phyloP scores from a whole-genome alignment of 805 yeast species.

The Kazachstania viticola region DNA sequence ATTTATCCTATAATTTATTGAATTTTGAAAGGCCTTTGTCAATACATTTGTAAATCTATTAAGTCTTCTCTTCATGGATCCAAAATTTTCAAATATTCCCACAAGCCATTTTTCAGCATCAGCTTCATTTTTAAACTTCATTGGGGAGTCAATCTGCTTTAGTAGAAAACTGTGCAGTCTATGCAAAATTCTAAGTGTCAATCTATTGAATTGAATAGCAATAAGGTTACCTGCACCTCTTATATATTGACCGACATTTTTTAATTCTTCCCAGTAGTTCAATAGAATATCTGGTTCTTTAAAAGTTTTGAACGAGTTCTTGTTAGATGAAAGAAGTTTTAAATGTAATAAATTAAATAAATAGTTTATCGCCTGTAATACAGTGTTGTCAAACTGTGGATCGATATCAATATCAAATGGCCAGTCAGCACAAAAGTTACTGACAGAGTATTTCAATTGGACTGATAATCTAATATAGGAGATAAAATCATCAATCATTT shows the following conservation, averaged over 20 bases:
- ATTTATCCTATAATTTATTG: constrained; percentile 48
- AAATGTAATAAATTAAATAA: constrained; percentile 59
- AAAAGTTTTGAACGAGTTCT: constrained; percentile 64
- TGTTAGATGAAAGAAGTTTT: constrained; percentile 69
- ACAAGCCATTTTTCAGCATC: constrained; percentile 55
- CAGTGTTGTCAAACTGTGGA: constrained; percentile 49
- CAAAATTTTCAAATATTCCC: constrained; percentile 57
- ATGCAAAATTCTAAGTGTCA: constrained; percentile 57
- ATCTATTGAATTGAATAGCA: constrained; percentile 58
- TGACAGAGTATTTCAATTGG: constrained; percentile 56
- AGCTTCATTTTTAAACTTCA: constrained; percentile 27
- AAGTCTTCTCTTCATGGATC: constrained; percentile 69
- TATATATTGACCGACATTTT: constrained; percentile 62
- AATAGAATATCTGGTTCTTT: constrained; percentile 88
- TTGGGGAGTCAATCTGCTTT: constrained; percentile 59
- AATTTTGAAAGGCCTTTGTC: constrained; percentile 61
- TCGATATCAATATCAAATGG: constrained; percentile 54
- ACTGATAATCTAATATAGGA: constrained; percentile 66
- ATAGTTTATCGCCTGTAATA: constrained; percentile 63
- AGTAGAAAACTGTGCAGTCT: constrained; percentile 61
- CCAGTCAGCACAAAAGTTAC: constrained; percentile 57
- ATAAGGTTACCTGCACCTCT: constrained; percentile 74
- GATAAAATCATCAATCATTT: constrained; percentile 76
- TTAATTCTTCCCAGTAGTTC: constrained; percentile 67
- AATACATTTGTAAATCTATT: constrained; percentile 63